These are phyloP conservation scores for Fraxinus anomala DNA, from an alignment of 257 asterid genomes.

Conservation along the genomic window DNA sequence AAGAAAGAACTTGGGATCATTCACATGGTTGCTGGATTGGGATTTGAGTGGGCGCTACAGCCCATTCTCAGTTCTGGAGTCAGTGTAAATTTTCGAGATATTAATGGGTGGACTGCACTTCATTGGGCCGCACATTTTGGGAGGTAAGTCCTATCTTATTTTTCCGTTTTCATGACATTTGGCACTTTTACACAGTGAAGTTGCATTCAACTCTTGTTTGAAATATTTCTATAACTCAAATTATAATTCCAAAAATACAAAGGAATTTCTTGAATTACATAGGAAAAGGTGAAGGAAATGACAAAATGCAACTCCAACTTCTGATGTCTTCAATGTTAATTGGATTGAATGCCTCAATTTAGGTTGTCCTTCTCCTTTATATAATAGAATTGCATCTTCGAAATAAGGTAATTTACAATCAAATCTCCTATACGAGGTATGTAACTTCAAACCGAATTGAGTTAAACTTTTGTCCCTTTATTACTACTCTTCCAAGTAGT, in stretches of 20 bases:
- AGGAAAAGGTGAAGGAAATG: background rate
- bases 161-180: background rate
- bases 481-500: background rate
- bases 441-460: background rate
- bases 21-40: constrained; percentile 90
- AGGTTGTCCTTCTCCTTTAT: too few species aligned
- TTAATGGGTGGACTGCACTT: constrained; percentile 94
- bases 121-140: constrained; percentile 99
- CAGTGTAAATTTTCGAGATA: constrained; percentile 79
- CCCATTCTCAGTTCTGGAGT: constrained; percentile 81
- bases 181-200: background rate
- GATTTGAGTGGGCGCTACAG: constrained; percentile 94
- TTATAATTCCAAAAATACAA: background rate
- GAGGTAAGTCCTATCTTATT: constrained; percentile 50
- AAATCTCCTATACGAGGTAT: too few species aligned
- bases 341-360: too few species aligned
- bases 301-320: background rate
- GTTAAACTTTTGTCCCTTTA: background rate
- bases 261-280: background rate
- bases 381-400: too few species aligned
- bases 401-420: too few species aligned
- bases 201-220: background rate
- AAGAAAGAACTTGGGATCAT: constrained; percentile 91
- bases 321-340: background rate
- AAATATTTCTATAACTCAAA: background rate